phyloP scores from a whole-genome alignment of 2,329 filamentous ascomycete genomes.

The Fusarium sp. region DNA sequence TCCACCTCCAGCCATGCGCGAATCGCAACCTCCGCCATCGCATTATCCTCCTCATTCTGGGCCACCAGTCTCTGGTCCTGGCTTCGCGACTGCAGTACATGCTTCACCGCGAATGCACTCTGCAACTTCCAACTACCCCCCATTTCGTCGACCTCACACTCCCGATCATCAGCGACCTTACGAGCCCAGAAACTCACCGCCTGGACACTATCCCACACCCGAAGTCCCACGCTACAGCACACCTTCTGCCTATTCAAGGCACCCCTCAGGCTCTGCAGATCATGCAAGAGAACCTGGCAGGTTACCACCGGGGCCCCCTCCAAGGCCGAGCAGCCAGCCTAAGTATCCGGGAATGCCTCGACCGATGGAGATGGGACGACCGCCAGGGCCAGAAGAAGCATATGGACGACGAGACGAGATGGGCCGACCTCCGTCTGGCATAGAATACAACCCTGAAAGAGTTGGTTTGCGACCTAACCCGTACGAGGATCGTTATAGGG shows the following conservation, averaged over 20 bases:
- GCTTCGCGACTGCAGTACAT: constrained; percentile 60
- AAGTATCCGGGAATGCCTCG: constrained; percentile 59
- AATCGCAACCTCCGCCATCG: constrained; percentile 51
- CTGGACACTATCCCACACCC: constrained; percentile 64
- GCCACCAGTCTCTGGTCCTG: constrained; percentile 54
- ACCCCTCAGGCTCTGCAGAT: constrained; percentile 60
- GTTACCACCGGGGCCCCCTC: constrained; percentile 54
- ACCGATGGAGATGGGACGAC: constrained; percentile 58
- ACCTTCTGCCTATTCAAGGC: constrained; percentile 65
- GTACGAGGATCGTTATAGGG: constrained; percentile 65
- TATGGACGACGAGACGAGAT: constrained; percentile 63
- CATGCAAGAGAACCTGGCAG: constrained; percentile 52
- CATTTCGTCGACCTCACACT: constrained; percentile 75
- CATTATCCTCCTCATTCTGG: constrained; percentile 57
- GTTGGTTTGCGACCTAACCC: constrained; percentile 53
- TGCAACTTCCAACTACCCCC: constrained; percentile 66
- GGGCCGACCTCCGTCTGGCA: constrained; percentile 47
- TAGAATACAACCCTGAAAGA: constrained; percentile 65
- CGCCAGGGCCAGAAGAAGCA: constrained; percentile 51
- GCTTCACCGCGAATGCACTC: constrained; percentile 66
- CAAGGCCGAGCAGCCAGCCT: constrained; percentile 62
- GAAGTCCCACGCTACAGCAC: constrained; percentile 69
- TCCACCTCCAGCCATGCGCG: constrained; percentile 55
- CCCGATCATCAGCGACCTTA: constrained; percentile 73
- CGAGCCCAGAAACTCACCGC: constrained; percentile 61